Evolutionary conservation across 345 rosid genomes (phyloP), one percentile per base, ranked within the genome.

Genomic region (Syzygium aromaticum): DNA sequence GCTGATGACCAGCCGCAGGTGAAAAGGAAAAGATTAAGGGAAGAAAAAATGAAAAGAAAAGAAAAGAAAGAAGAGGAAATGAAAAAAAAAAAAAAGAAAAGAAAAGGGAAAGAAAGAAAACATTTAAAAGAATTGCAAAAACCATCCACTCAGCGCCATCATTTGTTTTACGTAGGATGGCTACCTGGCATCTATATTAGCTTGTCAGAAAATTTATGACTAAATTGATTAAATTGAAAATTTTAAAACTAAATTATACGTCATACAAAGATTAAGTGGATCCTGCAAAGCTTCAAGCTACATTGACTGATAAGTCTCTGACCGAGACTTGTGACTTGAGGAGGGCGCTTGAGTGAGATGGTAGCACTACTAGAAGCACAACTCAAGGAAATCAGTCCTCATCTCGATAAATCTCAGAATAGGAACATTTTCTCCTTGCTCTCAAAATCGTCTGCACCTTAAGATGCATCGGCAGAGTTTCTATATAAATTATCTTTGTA

Each of bases 321-420:
- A 89, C 89, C 5, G 90, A 95, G 87, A 92, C 92, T 28, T 95
- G 94, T 91, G 95, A 92, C 86, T 92, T 98, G 82, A 92, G 92
- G 92, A 93, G 88, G 91, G 94, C 95, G 85, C 96, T 96, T 61
- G 99, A 40, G 43, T 40, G 43, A 96, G 93, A 94, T 91, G 94
- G 95, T 93, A 80, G 90, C 94, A 54, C 87, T 96, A 90, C 88
- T 98, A 87, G 99, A 98, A 90, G 96, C 97, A 80, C 98, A 98
- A 86, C 89, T 98, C 87, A 98, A 95, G 91, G 99, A 98, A 91
- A 88, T 98, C 94, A 95, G 93, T 89, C 99, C 99, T 85, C 95
- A 98, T 91, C 98, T 98, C 73, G 99, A 98, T 98, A 98, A 85
- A 95, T 98, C 17, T 89, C 99, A 52, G 98, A 96, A 98, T 98